Base-by-base conservation (phyloP, 208 protist genomes). In the Trypanosoma vivax region DNA sequence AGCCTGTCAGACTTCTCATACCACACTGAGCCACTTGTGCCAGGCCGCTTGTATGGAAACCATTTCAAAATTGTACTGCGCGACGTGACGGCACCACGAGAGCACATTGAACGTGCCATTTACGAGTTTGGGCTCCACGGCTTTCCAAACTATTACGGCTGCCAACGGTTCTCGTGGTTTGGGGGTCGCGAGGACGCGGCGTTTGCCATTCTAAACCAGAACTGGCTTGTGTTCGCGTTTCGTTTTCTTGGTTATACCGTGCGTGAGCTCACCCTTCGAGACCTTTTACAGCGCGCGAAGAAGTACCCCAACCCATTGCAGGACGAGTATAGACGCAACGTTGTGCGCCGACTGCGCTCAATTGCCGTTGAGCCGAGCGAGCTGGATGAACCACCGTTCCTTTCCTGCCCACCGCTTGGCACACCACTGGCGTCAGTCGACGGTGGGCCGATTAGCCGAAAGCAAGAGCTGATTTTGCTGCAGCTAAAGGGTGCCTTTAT, bases 131-230 rank as follows among this genome's bases (percentile, higher is more conserved):
- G 11, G 19, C 16, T 61, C n/a, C 18, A 81, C 23, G 86, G 86
- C 3, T 93, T 93, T 49, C 79, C 86, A 10, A 93, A 93, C 60
- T 93, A 90, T 60, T 93, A 90, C 60, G 86, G 86, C 16, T 90
- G 79, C 41, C 86, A 93, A 70, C 76, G 86, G 10, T 93, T 93
- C 40, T 88, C 82, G 6, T 93, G 86, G 82, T 93, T 93, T 73
- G 86, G 60, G 30, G 81, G 86, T 4, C 39, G 41, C 38, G 58
- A 88, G 24, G 86, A 93, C 49, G 74, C 82, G 3, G 81, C 76
- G 7, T 88, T 89, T 25, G 81, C 86, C 9, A 57, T 93, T 51
- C 62, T 93, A 45, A 70, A 79, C 19, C 79, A 90, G 52, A 87
- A 93, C 60, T 88, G 75, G 73, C 65, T 93, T n/a, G 76, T 64